Evolutionary conservation across 1,284 basidiomycete genomes (phyloP), one percentile per base, ranked within the genome.

Genomic region (Trametes sp.): DNA sequence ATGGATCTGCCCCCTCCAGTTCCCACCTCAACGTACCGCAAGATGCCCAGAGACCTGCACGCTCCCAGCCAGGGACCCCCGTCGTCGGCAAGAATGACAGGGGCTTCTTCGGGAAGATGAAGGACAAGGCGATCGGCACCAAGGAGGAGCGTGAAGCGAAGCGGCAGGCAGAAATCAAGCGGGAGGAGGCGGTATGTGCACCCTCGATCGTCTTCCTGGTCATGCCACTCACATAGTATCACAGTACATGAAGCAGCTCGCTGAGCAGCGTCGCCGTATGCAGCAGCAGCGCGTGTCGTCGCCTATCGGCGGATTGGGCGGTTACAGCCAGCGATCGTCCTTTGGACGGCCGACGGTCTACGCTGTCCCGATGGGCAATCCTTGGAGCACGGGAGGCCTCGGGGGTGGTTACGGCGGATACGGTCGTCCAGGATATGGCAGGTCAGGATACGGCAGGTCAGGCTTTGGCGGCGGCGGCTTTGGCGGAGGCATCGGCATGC

Each of bases 121-220:
- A 87, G 72, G 86, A 88, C 68, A 87, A 84, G 68, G 78, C 84
- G 0, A 82, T 86, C 21, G 84, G 85, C 0, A 88, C 86, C 1
- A 87, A 85, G 71, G 87, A 88, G 68, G 86, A 89, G 70, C 78
- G 87, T 23, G 84, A 87, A 69, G 66, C 63, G 13, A 59, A 38
- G 45, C 61, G 61, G 10, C 46, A 21, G 38, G 81, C 79, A 44
- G 78, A 81, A 28, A 82, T 75, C 70, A 74, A 60, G 69, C 78
- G 57, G 69, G 62, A 73, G 54, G 70, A 67, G 4, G 60, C 76
- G 72, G 83, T 82, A 66, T 62, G 75, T 71, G n/a, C 54, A 50
- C 21, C 28, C 1, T 33, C 5, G 1, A 46, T 63, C 24, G 7
- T 45, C 0, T 19, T 24, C 2, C 19, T n/a, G 14, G 21, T 1